Conservation (phyloP, 208 protist species). For the Leishmania tarentolae region DNA sequence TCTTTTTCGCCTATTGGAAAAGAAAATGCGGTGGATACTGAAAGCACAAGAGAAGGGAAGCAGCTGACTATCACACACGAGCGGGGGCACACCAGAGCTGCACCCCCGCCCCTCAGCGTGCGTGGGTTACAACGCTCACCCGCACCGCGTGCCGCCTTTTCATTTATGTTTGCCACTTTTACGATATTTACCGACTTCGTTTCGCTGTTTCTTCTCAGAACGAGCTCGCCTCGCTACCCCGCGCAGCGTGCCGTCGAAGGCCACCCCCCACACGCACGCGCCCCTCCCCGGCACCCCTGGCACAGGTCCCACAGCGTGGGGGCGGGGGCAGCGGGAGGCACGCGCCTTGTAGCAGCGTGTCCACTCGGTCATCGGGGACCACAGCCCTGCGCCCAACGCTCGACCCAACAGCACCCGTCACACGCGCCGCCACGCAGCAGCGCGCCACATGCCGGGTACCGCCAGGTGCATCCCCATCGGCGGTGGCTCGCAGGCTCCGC, state of each 20-base stretch:
- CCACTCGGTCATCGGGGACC: background rate
- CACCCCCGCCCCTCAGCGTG: background rate
- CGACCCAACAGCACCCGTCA: background rate
- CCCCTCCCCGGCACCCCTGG: background rate
- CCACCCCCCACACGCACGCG: background rate
- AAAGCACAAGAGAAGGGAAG: background rate
- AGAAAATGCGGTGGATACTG: too few species aligned
- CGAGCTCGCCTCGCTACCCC: too few species aligned
- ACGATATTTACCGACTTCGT: too few species aligned
- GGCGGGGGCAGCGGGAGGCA: background rate
- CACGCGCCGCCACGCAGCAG: too few species aligned
- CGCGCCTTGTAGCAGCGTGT: background rate
- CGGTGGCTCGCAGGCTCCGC: too few species aligned
- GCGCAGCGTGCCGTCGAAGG: too few species aligned
- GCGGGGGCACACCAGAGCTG: background rate
- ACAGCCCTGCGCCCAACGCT: background rate
- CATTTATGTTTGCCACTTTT: background rate
- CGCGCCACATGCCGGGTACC: too few species aligned
- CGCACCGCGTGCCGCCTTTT: background rate
- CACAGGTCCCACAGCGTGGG: too few species aligned
- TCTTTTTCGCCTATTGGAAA: background rate
- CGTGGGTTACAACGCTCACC: background rate
- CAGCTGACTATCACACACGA: background rate
- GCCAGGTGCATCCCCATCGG: too few species aligned
- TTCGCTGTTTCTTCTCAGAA: too few species aligned